Evolutionary conservation across 1,284 basidiomycete species (phyloP), one percentile per base, ranked within the genome.

Genomic region (Xerocomus minutiporus): DNA sequence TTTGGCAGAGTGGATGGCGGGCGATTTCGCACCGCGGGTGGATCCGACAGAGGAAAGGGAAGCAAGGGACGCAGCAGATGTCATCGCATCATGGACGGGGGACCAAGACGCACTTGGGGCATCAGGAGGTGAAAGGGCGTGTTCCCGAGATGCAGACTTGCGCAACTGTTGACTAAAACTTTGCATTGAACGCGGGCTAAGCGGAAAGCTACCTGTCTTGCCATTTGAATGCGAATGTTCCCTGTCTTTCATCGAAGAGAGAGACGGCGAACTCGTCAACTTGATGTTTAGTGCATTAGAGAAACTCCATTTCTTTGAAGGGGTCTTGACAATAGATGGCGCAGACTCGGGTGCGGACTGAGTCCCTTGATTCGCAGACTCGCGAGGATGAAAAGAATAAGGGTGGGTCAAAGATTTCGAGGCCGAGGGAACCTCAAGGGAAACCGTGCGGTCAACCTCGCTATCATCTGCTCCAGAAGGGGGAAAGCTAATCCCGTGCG

Each of bases 301-400:
- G 71, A 97, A 92, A 63, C 93, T 96, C 94, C 94, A 97, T 72
- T 97, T 97, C 77, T 95, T 96, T 39, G 84, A 91, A 44, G 88
- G 87, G 1, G 88, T 87, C 71, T 86, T 87, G 49, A 77, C 70
- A 44, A 75, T 71, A 29, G 55, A 57, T 43, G 67, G 61, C 3
- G 68, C 66, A 52, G 75, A 71, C 49, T 78, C 74, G 11, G 77
- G 69, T 34, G 73, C 71, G 46, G 74, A 73, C n/a, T 57, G 72
- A 62, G 53, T 70, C 44, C 57, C 66, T 46, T 61, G 62, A 56
- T 61, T 71, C 35, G 46, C 49, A 40, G 58, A 56, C 17, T 57
- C 57, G 36, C 56, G 56, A 44, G 51, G 48, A 52, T 57, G 58
- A 53, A 49, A 44, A 49, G 47, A 45, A 32, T 56, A 58, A 38